phyloP scores from a whole-genome alignment of 345 rosid species.

The Aquilaria yunnanensis region DNA sequence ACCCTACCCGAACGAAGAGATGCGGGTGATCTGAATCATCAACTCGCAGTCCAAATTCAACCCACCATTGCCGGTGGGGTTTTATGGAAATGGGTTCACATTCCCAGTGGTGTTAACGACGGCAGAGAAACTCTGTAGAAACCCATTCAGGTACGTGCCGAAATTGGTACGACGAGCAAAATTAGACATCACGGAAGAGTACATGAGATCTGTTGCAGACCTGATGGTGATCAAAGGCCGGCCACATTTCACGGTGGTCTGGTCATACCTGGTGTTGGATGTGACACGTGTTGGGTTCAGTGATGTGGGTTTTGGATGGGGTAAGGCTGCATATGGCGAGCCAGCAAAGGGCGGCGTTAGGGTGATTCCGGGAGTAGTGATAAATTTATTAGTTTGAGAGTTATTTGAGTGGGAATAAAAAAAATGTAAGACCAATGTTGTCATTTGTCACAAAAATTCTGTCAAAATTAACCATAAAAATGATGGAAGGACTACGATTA shows the following conservation, averaged over 20 bases:
- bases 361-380: too few relatives aligned
- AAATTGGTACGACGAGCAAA: conserved; percentile 16
- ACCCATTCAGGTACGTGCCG: conserved; percentile 10
- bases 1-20: conserved; percentile 18
- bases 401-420: too few relatives aligned
- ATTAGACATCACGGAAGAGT: conserved; percentile 12
- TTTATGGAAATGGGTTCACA: conserved; percentile 10
- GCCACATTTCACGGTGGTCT: conserved; percentile 12
- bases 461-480: too few relatives aligned
- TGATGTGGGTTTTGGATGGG: conserved; percentile 30
- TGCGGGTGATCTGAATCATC: conserved; percentile 21
- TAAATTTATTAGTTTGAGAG: too few relatives aligned
- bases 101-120: conserved; percentile 6
- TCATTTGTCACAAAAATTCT: too few relatives aligned
- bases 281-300: conserved; percentile 11
- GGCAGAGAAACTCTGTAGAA: conserved; percentile 4
- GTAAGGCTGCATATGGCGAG: conserved; percentile 17
- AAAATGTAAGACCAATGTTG: too few relatives aligned
- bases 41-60: conserved; percentile 21
- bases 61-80: conserved; percentile 18
- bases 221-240: conserved; percentile 20
- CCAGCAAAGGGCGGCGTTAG: conserved; percentile 10
- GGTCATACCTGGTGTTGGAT: conserved; percentile 20
- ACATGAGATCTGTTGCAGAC: conserved; percentile 20
- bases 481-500: too few relatives aligned